Evolutionary conservation across 495 filamentous ascomycete genomes (phyloP).

Genomic region (Penicillium odoratum): DNA sequence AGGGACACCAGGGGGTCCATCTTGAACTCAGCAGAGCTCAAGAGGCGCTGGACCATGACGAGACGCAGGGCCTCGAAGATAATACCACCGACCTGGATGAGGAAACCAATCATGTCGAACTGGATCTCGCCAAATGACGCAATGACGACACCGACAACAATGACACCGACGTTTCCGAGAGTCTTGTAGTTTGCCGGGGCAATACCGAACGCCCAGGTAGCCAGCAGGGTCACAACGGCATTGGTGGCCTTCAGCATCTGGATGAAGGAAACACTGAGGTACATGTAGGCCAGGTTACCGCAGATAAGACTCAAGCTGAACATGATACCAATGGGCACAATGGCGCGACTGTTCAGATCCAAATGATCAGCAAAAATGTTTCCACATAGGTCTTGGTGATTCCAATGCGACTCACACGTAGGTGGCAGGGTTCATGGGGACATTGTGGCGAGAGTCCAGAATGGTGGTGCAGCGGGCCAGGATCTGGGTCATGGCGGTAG

Average conservation of each 20-base stretch:
- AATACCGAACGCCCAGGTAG: constrained; percentile 74
- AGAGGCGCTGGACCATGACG: constrained; percentile 81
- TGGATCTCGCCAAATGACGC: constrained; percentile 87
- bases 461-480: constrained; percentile 76
- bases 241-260: constrained; percentile 96
- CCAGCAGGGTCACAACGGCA: constrained; percentile 80
- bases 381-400: not conserved
- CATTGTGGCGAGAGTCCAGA: constrained; percentile 80
- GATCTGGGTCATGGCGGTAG: constrained; percentile 81
- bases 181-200: constrained; percentile 68
- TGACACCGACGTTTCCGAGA: constrained; percentile 77
- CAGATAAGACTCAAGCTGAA: constrained; percentile 90
- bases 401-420: constrained; percentile 55
- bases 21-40: constrained; percentile 86
- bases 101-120: constrained; percentile 77
- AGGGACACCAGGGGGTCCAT: constrained; percentile 92
- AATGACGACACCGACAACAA: constrained; percentile 82
- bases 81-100: constrained; percentile 77
- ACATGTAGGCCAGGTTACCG: constrained; percentile 85
- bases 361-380: not conserved
- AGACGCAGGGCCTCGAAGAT: constrained; percentile 83
- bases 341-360: constrained; percentile 53
- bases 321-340: constrained; percentile 85
- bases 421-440: constrained; percentile 81
- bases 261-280: constrained; percentile 87